Conservation (phyloP, 1,284 basidiomycete species). For the Vanrija sp. region DNA sequence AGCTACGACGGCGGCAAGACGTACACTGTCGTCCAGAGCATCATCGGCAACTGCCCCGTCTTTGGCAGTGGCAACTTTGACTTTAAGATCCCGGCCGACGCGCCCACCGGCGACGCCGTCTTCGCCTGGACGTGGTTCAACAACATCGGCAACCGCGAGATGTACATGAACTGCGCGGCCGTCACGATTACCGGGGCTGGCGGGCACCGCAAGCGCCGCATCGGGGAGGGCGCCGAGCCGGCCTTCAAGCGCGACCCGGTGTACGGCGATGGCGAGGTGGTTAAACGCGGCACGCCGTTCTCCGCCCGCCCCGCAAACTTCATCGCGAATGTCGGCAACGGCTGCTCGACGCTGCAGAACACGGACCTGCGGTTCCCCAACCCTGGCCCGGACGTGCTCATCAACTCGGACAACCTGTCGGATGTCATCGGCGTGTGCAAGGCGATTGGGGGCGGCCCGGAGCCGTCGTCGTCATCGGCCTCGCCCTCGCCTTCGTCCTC, state of each 20-base stretch:
- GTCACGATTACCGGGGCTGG: conserved; percentile 43
- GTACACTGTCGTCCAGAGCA: conserved; percentile 46
- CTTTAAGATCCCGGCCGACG: conserved; percentile 41
- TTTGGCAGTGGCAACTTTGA: conserved; percentile 22
- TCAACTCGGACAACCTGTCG: background rate
- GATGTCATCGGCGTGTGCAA: too few relatives aligned
- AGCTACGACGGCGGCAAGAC: conserved; percentile 49
- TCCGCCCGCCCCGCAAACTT: conserved; percentile 40
- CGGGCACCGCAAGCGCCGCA: conserved; percentile 10
- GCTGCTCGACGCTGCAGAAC: conserved; percentile 36
- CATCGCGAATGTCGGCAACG: conserved; percentile 47
- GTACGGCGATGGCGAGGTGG: too few relatives aligned
- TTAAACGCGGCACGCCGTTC: background rate
- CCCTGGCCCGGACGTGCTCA: conserved; percentile 12
- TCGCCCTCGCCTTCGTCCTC: too few relatives aligned
- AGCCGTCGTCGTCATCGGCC: too few relatives aligned
- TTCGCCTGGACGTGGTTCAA: conserved; percentile 53
- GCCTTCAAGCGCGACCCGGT: background rate
- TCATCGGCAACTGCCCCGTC: conserved; percentile 45
- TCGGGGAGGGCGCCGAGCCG: conserved; percentile 7
- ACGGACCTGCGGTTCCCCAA: conserved; percentile 15
- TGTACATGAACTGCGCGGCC: conserved; percentile 50
- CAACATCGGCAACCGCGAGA: conserved; percentile 42
- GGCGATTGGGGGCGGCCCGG: too few relatives aligned
- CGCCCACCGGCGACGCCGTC: conserved; percentile 45